Evolutionary conservation across 176 grass and related monocot genomes (phyloP).

Genomic region (Rhynchospora tenuis): DNA sequence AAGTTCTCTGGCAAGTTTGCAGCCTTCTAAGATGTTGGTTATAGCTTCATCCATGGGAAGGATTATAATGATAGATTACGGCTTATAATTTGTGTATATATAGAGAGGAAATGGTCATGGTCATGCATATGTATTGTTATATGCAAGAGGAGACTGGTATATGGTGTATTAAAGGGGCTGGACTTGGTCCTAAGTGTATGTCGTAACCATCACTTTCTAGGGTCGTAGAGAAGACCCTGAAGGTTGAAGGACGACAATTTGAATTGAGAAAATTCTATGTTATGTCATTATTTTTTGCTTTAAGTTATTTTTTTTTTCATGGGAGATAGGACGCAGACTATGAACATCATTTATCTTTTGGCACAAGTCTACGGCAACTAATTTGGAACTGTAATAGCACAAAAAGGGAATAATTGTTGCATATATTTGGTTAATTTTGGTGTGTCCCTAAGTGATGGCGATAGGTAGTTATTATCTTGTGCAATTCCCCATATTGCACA

Average conservation of each 20-base stretch:
- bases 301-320: neutral
- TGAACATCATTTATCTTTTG: neutral
- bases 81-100: neutral
- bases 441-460: neutral
- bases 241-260: conserved; percentile 5
- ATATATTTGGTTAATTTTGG: neutral
- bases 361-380: neutral
- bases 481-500: neutral
- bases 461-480: neutral
- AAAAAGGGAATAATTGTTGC: neutral
- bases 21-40: conserved; percentile 26
- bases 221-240: conserved; percentile 37
- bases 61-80: neutral
- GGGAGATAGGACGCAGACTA: neutral
- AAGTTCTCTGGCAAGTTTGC: conserved; percentile 27
- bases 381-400: neutral
- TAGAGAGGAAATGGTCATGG: neutral
- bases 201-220: conserved; percentile 4
- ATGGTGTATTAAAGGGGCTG: neutral
- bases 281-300: neutral
- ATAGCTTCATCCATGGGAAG: conserved; percentile 30
- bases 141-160: neutral
- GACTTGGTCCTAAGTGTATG: conserved; percentile 28
- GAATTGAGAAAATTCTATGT: conserved; percentile 13
- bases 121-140: neutral